Base-by-base conservation (phyloP, 495 filamentous ascomycete species). In the Cercophora scortea region DNA sequence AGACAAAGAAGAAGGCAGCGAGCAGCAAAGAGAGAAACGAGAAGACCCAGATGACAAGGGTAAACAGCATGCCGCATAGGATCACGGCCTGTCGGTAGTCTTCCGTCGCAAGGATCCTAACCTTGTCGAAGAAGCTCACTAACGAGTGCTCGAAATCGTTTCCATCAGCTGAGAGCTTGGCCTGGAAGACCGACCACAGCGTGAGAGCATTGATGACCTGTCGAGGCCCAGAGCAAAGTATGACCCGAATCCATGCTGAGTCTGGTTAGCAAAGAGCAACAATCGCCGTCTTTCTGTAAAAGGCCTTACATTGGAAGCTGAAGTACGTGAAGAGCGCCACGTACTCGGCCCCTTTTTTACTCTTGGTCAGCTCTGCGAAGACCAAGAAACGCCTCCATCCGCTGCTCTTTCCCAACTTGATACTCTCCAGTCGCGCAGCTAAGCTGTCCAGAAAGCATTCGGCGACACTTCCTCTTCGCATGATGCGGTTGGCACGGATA, bases 261-360 rank as follows among this genome's bases (percentile, higher is more conserved):
- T 1, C 19, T 32, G 1, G 53, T 56, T 40, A 59, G 55, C 52
- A 52, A 25, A 25, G 25, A 25, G 5, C 25, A 25, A 25, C 25
- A 25, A 5, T 25, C 2, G 25, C 25, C 25, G 25, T 25, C 25
- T 25, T 25, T 25, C 25, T 5, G 25, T 41, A 12, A 7, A 33
- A n/a, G n/a, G 25, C 65, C 80, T 71, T 65, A 89, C 89, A 84
- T 72, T 96, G 86, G 65, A 96, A 96, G 15, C 86, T 86, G 68
- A 96, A 98, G 62, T 95, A 96, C 33, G 89, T 85, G 61, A 96
- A 95, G 3, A 98, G 76, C 10, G 91, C 93, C 40, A 95, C 76
- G 64, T 95, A 95, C 65, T 96, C 92, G 32, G 83, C 81, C 10
- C 90, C 89, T 65, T 95, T 92, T 64, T 86, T 90, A 67, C 86